phyloP scores from a whole-genome alignment of 495 filamentous ascomycete species.

The Neurospora hispaniola region DNA sequence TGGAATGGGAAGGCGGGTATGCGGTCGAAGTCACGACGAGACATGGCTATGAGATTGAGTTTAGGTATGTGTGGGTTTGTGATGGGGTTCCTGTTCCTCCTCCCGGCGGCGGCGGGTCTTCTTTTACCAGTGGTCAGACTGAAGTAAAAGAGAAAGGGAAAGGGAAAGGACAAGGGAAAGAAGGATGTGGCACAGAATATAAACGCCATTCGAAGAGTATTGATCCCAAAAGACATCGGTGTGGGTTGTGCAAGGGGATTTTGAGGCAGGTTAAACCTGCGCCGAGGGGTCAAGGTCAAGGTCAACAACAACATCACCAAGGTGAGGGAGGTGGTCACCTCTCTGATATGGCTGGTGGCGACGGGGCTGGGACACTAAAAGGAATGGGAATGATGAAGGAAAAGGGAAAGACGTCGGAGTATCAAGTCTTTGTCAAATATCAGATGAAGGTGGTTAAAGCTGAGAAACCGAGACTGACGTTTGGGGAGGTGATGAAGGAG shows the following conservation, averaged over 20 bases:
- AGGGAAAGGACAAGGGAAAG: neutral
- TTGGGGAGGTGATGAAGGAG: slow-evolving; percentile 55
- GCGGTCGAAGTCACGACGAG: slow-evolving; percentile 70
- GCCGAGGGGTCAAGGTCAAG: slow-evolving; percentile 36
- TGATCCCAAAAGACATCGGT: slow-evolving; percentile 51
- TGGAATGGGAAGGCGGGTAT: neutral
- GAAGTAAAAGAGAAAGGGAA: too few species aligned
- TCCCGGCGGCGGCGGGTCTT: too few species aligned
- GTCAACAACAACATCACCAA: neutral
- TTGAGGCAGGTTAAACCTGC: slow-evolving; percentile 72
- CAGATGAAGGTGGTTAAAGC: slow-evolving; percentile 46
- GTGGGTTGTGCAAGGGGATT: slow-evolving; percentile 55
- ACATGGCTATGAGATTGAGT: slow-evolving; percentile 78
- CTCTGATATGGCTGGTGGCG: too few species aligned
- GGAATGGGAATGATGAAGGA: too few species aligned
- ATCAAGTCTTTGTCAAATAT: slow-evolving; percentile 58
- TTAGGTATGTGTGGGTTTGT: slow-evolving; percentile 84
- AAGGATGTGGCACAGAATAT: slow-evolving; percentile 50
- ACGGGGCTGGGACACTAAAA: too few species aligned
- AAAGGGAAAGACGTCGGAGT: slow-evolving; percentile 16
- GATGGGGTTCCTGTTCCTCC: slow-evolving; percentile 1
- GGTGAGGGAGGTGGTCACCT: too few species aligned
- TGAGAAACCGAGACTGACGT: slow-evolving; percentile 40
- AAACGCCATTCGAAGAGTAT: slow-evolving; percentile 79
- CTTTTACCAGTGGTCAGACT: too few species aligned